Percentiles rank a stretch among this genome's conserved stretches.
These are phyloP conservation scores for Aspergillus saccharolyticus DNA, from an alignment of 495 filamentous ascomycete genomes.

Conservation along the genomic window DNA sequence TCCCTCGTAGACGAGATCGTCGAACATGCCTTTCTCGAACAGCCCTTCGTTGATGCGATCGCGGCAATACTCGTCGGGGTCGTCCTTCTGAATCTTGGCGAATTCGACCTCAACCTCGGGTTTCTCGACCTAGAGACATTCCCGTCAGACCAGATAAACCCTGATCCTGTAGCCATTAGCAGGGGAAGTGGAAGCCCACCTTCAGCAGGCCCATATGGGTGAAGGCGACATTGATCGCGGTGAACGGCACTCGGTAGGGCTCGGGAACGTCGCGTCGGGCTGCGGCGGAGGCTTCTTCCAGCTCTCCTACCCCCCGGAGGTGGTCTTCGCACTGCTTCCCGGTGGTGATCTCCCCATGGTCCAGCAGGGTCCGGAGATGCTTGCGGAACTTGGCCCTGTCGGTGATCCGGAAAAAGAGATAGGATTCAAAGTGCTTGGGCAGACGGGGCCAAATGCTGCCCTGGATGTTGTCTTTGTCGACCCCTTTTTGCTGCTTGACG, in stretches of 20 bases:
- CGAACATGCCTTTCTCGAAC: constrained; percentile 10
- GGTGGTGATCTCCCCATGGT: constrained; percentile 16
- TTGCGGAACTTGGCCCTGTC: constrained; percentile 21
- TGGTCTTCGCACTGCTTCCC: constrained; percentile 1
- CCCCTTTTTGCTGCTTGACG: neutral
- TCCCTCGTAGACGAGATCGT: constrained; percentile 10
- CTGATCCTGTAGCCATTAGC: no score
- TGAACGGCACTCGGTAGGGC: neutral
- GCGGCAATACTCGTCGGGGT: constrained; percentile 4
- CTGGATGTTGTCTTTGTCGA: constrained; percentile 15
- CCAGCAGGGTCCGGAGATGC: constrained; percentile 19
- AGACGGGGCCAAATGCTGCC: constrained; percentile 24
- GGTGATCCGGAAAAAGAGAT: constrained; percentile 30
- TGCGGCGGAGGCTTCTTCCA: neutral
- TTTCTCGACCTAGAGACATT: neutral
- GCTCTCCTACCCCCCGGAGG: neutral
- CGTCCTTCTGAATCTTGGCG: neutral
- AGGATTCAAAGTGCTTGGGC: constrained; percentile 28
- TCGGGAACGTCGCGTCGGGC: neutral
- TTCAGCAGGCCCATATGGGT: constrained; percentile 24
- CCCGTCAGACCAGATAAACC: neutral
- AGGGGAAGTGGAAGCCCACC: constrained; percentile 14
- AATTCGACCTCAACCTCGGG: neutral
- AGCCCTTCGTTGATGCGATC: constrained; percentile 2
- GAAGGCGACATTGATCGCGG: constrained; percentile 28